Base-by-base conservation (phyloP, 2,329 filamentous ascomycete genomes). In the Exophiala spinifera region DNA sequence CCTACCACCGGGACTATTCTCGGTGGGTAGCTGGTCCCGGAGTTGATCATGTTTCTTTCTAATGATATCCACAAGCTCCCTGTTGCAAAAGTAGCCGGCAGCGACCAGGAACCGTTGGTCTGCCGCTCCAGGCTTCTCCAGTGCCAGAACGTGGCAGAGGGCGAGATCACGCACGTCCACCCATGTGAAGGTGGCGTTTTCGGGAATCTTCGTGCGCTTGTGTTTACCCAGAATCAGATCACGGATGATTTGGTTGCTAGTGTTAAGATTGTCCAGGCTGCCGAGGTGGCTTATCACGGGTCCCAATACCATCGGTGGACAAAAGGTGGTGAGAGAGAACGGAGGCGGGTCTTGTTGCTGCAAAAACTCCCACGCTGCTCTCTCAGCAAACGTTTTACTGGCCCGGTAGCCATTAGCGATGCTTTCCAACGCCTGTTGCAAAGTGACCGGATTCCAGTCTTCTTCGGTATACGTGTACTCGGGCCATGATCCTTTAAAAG, bases 201-300 rank as follows among this genome's bases (percentile, higher is more conserved):
- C 37, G 19, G 15, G 34, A 10, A 39, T 15, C 23, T 5, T 25
- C 23, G 4, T 25, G 6, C 20, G 17, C 14, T 37, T 14, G 15
- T 37, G 11, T 31, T 49, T 34, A 7, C 40, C 36, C n/a, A 23
- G 36, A 31, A n/a, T 14, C 20, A 43, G 20, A 43, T 43, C 39
- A 19, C 39, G 39, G 20, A 43, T 43, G 15, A 19, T 20, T 19
- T 47, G 19, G 28, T 46, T 50, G 17, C 11, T 15, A 10, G 11
- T 87, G 70, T 91, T 91, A 58, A 91, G 73, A 1, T 73, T 74
- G n/a, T 82, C 79, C 1, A 87, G 73, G 21, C 74, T 78, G 55
- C 83, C 78, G 1, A 90, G 75, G 60, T 83, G 82, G 61, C 86
- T 79, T 49, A 83, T 77, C 13, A 86, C 70, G 0, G 85, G 84